Evolutionary conservation across 1,139 yeast genomes (phyloP), one percentile per base, ranked within the genome.

Genomic region (Pichia sp.): DNA sequence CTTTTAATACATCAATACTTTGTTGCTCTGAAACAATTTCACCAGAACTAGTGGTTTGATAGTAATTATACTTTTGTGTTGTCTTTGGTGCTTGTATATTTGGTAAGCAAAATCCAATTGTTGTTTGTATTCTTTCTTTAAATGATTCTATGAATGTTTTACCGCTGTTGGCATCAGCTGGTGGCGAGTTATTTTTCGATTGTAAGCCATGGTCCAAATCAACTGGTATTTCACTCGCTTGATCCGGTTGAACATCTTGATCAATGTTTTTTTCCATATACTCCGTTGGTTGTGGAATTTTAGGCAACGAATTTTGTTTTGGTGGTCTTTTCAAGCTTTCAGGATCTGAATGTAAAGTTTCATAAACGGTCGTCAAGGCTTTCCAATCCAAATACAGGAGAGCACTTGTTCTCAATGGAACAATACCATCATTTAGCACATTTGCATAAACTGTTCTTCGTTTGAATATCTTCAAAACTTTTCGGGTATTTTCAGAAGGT

Each of bases 351-450:
- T 66, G 50, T 41, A 59, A 40, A 8, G 64, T 47, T 29, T 59
- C 58, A 48, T 61, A 70, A 3, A 80, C 80, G 45, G 73, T 71
- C 6, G 76, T 69, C 16, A 79, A 65, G 7, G 82, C 85, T 46
- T 70, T 71, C 86, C 88, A 87, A 64, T 78, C 96, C 18, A 92
- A 65, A 59, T 81, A 92, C 26, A 90, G 67, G 48, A 92, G 67
- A 0, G 96, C 85, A 0, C 96, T 80, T 0, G 98, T 89, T 48
- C 97, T 71, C 52, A 92, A 69, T 0, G 98, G 97, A 0, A 92
- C 98, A 48, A 92, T 89, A 0, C 97, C 98, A 61, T 79, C 84
- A 60, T 85, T 80, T n/a, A 82, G 71, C 1, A 83, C 80, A 60
- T 86, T 86, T 2, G 94, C 90, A 60, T 87, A 84, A 0, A 85